phyloP scores from a whole-genome alignment of 192 early-diverging fungal genomes.

The Backusella australiensis region DNA sequence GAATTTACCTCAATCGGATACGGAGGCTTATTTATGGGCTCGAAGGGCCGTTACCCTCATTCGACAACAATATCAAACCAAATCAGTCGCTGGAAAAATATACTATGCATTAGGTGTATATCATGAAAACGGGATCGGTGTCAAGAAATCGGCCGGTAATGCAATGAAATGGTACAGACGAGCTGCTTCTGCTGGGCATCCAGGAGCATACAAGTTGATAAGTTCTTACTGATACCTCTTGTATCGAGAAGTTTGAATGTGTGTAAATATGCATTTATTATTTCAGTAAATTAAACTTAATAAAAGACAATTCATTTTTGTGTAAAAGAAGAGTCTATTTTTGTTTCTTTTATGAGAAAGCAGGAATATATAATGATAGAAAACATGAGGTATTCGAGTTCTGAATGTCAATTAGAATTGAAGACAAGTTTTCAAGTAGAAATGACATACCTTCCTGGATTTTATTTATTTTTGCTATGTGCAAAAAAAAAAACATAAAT shows the following conservation, averaged over 20 bases:
- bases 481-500: no score
- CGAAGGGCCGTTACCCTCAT: slow-evolving; percentile 38
- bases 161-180: slow-evolving; percentile 58
- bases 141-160: slow-evolving; percentile 10
- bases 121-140: slow-evolving; percentile 56
- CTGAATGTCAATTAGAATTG: no score
- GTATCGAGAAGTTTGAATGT: neutral
- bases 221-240: neutral
- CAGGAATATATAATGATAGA: no score
- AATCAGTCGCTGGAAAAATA: slow-evolving; percentile 41
- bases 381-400: no score
- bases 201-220: slow-evolving; percentile 30
- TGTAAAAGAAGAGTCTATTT: neutral
- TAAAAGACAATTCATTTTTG: neutral
- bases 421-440: no score
- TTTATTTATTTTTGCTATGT: no score
- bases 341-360: no score
- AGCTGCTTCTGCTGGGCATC: slow-evolving; percentile 57
- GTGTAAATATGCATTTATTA: neutral
- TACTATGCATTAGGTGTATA: slow-evolving; percentile 58
- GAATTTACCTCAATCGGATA: slow-evolving; percentile 49
- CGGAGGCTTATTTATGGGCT: slow-evolving; percentile 55
- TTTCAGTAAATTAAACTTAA: neutral
- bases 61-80: slow-evolving; percentile 29
- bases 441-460: no score